phyloP scores from a whole-genome alignment of 148 eudicot genomes.

The Vaccinium vitisidaea region DNA sequence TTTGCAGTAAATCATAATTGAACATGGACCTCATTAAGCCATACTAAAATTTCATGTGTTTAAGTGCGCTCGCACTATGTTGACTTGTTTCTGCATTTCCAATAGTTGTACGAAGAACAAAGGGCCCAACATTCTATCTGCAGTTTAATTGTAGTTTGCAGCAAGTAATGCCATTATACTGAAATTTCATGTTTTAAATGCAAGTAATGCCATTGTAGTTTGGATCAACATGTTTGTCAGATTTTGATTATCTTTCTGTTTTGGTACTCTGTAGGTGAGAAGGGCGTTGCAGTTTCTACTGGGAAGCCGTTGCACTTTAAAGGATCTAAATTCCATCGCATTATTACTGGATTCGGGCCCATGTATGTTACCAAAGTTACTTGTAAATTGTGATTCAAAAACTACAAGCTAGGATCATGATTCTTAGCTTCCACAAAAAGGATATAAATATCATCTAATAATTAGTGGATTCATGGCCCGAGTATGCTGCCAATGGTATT shows the following conservation, averaged over 20 bases:
- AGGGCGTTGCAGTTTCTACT: conserved; percentile 73
- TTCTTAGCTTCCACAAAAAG: conserved; percentile 28
- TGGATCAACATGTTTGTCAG: not conserved
- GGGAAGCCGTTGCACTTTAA: conserved; percentile 87
- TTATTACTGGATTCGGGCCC: conserved; percentile 95
- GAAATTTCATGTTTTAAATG: too few species aligned
- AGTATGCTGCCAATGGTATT: conserved; percentile 36
- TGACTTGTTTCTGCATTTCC: too few species aligned
- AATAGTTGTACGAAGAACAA: too few species aligned
- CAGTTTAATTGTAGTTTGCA: too few species aligned
- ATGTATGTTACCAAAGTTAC: conserved; percentile 41
- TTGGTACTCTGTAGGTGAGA: conserved; percentile 87
- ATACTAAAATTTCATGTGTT: too few species aligned
- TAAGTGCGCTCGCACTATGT: too few species aligned
- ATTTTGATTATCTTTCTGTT: not conserved
- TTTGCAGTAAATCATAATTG: too few species aligned
- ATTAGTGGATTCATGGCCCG: conserved; percentile 94
- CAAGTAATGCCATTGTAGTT: not conserved
- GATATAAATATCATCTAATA: conserved; percentile 78
- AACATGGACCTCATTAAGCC: too few species aligned
- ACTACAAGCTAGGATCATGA: not conserved
- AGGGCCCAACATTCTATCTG: too few species aligned
- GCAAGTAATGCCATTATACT: too few species aligned
- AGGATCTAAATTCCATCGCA: conserved; percentile 78
- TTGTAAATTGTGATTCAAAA: not conserved